Evolutionary conservation across 192 early-diverging fungal species (phyloP).

Genomic region (Dispira simplex): DNA sequence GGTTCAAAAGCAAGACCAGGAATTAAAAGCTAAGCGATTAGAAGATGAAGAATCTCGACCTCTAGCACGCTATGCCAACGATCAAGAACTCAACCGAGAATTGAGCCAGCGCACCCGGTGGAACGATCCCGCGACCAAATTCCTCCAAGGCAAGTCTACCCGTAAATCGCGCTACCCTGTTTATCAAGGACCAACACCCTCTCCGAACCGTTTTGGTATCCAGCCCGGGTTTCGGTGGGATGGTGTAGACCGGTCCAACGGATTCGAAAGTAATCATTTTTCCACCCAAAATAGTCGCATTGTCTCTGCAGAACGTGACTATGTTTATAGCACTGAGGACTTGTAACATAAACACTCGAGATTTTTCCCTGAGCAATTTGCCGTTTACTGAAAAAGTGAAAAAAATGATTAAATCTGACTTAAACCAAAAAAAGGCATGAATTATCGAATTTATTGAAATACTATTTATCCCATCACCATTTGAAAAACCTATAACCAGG

Average conservation of each 20-base stretch:
- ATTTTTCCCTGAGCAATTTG: not conserved
- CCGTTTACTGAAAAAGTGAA: not conserved
- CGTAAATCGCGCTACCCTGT: conserved; percentile 22
- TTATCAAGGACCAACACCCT: conserved; percentile 36
- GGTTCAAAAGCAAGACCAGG: conserved; percentile 31
- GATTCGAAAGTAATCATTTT: conserved; percentile 43
- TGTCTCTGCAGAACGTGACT: not conserved
- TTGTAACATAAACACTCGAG: no score
- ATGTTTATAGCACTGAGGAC: not conserved
- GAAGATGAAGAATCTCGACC: conserved; percentile 18
- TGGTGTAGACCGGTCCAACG: conserved; percentile 64
- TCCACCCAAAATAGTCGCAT: not conserved
- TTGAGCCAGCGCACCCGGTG: conserved; percentile 35
- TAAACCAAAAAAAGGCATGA: not conserved
- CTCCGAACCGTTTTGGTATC: conserved; percentile 53
- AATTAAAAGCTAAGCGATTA: conserved; percentile 15
- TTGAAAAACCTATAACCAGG: not conserved
- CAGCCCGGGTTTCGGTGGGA: conserved; percentile 67
- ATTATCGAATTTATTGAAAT: not conserved
- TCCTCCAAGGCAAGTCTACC: conserved; percentile 14
- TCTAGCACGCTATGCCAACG: conserved; percentile 29
- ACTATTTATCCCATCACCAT: not conserved
- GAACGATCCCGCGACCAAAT: conserved; percentile 50
- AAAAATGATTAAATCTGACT: not conserved
- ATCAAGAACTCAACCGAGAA: conserved; percentile 28